Base-by-base conservation (phyloP, 768 basidiomycete genomes). In the Pleurotus ostreatus region DNA sequence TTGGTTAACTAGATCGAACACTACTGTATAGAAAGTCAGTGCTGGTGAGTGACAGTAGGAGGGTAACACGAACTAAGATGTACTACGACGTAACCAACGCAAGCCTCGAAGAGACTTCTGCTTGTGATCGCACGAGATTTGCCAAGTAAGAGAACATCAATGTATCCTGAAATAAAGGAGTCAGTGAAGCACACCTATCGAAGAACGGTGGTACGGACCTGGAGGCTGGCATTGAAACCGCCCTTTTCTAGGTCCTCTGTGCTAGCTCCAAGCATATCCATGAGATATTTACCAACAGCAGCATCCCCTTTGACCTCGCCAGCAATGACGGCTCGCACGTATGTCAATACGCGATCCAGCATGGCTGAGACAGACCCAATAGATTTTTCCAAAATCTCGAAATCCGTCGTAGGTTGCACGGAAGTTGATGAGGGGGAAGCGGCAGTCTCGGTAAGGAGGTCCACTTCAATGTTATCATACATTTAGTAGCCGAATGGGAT, bases 81-180 rank as follows among this genome's bases (percentile, higher is more conserved):
- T 5, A 40, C 39, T 53, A 70, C 46, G 78, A 70, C 22, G 81
- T 78, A 26, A 89, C 80, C 59, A 98, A 79, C 49, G 90, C 89
- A 69, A 98, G 74, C 64, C 95, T 83, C 30, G 91, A 83, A 2
- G 93, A 92, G 37, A 97, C 84, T 71, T 98, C 95, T 48, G 92
- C 89, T 74, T 98, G 95, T 55, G 92, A 86, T 63, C 94, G 85
- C 57, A 97, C 88, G 63, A 98, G 81, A 69, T 93, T 96, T 22
- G 92, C 90, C 63, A 98, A 78, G 73, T 98, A 98, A 55, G 92
- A 89, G 56, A 98, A 84, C 89, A 96, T 96, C 61, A 98, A 77
- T 22, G 88, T 92, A 66, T 98, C 95, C 85, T 94, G 72, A 37
- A 26, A 26, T 41, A 40, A 59, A 58, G 63, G 39, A 63, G 57